Base-by-base conservation (phyloP, 805 yeast species). In the Yarrowia sp. region DNA sequence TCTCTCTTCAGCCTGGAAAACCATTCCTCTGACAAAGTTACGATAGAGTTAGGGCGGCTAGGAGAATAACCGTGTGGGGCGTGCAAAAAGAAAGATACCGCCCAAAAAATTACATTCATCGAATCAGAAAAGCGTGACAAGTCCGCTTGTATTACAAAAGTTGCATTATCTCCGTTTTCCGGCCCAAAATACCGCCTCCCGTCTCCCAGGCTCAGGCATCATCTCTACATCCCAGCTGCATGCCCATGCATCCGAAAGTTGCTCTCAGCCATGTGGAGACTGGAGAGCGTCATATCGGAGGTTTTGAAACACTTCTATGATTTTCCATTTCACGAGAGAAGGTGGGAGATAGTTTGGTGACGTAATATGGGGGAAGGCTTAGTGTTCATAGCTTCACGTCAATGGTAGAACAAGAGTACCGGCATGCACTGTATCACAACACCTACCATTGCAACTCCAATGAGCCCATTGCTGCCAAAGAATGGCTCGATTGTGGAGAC, bases 401-500 rank as follows among this genome's bases (percentile, higher is more conserved):
- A n/a, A n/a, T n/a, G n/a, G n/a, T n/a, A n/a, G n/a, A n/a, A n/a
- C n/a, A n/a, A n/a, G n/a, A n/a, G n/a, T n/a, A n/a, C n/a, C n/a
- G n/a, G 30, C 30, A 24, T 24, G 30, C 30, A 24, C 6, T 24
- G 7, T 7, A 24, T 24, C 30, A 7, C 30, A 24, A 24, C 6
- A 7, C 30, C 30, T 24, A 24, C 30, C 6, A 4, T 24, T 24
- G 30, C 30, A 24, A 24, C 30, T 24, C 30, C 30, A 24, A 24
- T 24, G 30, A 24, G 30, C 30, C 30, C 30, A 24, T 24, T 24
- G 30, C 30, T 24, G 6, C 30, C 30, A 15, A 40, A 40, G 44
- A 34, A 50, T 50, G 56, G 56, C 56, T 50, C 56, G 56, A 50
- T 50, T 34, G 56, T 50, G 56, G 56, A 36, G 40, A 34, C 56